Evolutionary conservation across 2,329 filamentous ascomycete genomes (phyloP), one percentile per base, ranked within the genome.

Genomic region (Phaeosphaeriaceae sp.): DNA sequence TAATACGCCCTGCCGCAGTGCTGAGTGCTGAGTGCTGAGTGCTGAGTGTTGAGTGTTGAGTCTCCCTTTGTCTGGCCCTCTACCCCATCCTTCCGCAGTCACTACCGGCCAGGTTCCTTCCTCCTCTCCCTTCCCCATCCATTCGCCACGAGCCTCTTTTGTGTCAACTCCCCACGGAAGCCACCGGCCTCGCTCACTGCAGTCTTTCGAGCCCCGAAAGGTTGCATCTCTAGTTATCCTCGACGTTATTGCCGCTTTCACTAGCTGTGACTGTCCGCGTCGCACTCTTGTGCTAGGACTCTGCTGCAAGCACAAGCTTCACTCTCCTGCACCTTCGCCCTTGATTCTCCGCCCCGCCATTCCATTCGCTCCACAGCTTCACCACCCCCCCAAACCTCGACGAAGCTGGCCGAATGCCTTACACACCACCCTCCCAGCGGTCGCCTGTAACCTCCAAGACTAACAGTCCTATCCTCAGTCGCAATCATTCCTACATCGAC

Each of bases 351-450:
- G n/a, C n/a, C n/a, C n/a, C n/a, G n/a, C n/a, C n/a, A n/a, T n/a
- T n/a, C n/a, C n/a, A n/a, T n/a, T n/a, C n/a, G n/a, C n/a, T n/a
- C n/a, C n/a, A n/a, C n/a, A n/a, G n/a, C 60, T 65, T 71, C 67
- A 61, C 68, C 66, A 58, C 61, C 67, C 64, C 61, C 56, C 44
- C 29, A 51, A 51, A 52, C 60, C 58, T 60, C 56, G 56, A 50
- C 50, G 57, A 70, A 75, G 70, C 65, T 70, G 72, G 67, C 72
- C 75, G 82, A 79, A 94, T 94, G 90, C 90, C 90, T 85, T 94
- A 94, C 80, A 94, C 90, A 75, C 89, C 90, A 53, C 90, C 90
- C 56, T 84, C 87, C 64, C 83, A 83, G 75, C 78, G 79, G 74
- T 84, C 83, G 63, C 83, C 83, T 72, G 77, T 79, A 65, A 77